Base-by-base conservation (phyloP, 192 early-diverging fungal genomes). In the Phlyctochytrium arcticum region DNA sequence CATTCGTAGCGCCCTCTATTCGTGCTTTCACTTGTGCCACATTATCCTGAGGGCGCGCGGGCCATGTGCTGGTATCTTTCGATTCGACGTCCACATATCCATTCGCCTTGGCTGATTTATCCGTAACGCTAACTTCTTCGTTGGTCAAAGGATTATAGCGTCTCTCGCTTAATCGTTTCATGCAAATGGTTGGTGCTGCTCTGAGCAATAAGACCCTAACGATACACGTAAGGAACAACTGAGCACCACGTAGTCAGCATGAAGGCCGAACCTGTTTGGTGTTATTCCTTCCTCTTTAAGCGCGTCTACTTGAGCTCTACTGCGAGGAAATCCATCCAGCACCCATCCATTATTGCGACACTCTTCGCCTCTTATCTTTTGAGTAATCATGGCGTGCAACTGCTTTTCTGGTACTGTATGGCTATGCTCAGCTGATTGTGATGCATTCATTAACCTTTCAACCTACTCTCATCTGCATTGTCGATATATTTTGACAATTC, bases 341-440 rank as follows among this genome's bases (percentile, higher is more conserved):
- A 81, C 75, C 79, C 78, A 81, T 10, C 79, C 79, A 9, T 68
- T 48, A 42, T 79, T 65, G 6, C 63, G 31, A 62, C 78, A 80
- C 46, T 83, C 76, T 5, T 44, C n/a, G 33, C 47, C 6, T 50
- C 72, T 62, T 10, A 83, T 54, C 17, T 76, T 70, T 31, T 47
- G 44, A 29, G 65, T 29, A 9, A 77, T 75, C 32, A 83, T 32
- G 9, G 57, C 51, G 4, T 58, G 26, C 32, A 82, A 68, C 6
- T 71, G 30, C 32, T 72, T 67, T 19, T 77, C 70, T 19, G 80
- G 80, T 9, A 58, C 70, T 72, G 54, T 33, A 1, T 6, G n/a
- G 8, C n/a, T n/a, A n/a, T n/a, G n/a, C n/a, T n/a, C n/a, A n/a
- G n/a, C n/a, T n/a, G 48, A 26, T 6, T 21, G 7, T 50, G 26